phyloP scores from a whole-genome alignment of 176 grass and related monocot genomes.

The Microstegium vimineum region DNA sequence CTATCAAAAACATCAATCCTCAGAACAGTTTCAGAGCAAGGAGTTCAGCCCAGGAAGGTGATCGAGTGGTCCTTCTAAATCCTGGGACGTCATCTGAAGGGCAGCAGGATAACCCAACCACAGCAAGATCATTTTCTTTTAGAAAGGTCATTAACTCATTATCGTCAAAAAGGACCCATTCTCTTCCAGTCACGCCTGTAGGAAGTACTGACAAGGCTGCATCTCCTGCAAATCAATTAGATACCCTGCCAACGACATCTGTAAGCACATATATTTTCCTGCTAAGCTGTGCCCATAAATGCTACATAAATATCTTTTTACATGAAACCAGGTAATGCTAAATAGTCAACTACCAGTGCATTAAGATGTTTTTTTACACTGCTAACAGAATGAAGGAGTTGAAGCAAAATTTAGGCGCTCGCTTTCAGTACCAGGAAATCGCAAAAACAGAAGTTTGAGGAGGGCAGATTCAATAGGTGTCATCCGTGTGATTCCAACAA shows the following conservation, averaged over 20 bases:
- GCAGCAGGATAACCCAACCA: conserved; percentile 46
- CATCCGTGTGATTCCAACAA: conserved; percentile 83
- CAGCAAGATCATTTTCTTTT: conserved; percentile 64
- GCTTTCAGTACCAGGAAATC: conserved; percentile 85
- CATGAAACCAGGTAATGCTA: too few species aligned
- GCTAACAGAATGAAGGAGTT: conserved; percentile 46
- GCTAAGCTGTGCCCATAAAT: conserved; percentile 6
- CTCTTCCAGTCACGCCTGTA: conserved; percentile 84
- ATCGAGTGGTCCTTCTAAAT: conserved; percentile 63
- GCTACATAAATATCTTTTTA: too few species aligned
- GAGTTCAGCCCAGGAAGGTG: conserved; percentile 51
- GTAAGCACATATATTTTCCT: conserved; percentile 45
- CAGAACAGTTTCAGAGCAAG: conserved; percentile 65
- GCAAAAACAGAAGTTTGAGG: conserved; percentile 68
- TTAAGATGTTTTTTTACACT: background rate
- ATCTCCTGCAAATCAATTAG: conserved; percentile 41
- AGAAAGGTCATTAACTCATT: conserved; percentile 71
- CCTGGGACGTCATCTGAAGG: conserved; percentile 61
- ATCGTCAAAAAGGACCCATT: conserved; percentile 66
- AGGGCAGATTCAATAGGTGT: conserved; percentile 79
- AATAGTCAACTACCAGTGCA: background rate
- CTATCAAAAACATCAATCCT: conserved; percentile 59
- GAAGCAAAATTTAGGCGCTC: conserved; percentile 81
- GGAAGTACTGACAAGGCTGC: conserved; percentile 36
- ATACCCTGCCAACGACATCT: conserved; percentile 42